Percentiles rank a stretch among this genome's conserved stretches.
Conservation (phyloP, 306 rosid genomes). For the Hippophae gyantsensis region DNA sequence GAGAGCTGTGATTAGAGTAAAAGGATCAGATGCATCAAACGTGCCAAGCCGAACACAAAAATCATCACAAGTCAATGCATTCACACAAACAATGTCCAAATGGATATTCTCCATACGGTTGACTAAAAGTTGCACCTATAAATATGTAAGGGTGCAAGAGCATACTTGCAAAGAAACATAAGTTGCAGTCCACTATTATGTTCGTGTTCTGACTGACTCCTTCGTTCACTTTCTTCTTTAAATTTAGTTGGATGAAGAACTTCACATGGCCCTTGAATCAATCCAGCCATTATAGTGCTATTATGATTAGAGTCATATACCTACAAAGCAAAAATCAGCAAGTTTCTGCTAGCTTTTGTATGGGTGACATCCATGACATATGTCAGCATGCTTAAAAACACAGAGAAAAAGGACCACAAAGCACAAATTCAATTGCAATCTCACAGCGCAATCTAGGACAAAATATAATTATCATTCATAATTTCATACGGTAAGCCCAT, state of each 20-base stretch:
- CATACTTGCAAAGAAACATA: constrained; percentile 86
- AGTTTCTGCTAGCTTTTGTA: constrained; percentile 12
- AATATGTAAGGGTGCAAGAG: constrained; percentile 10
- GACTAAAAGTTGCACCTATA: too few species aligned
- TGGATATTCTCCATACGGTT: too few species aligned
- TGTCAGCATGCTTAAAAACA: background rate
- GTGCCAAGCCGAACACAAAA: too few species aligned
- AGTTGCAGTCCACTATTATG: constrained; percentile 39
- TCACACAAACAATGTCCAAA: too few species aligned
- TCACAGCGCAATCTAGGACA: too few species aligned
- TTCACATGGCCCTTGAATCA: constrained; percentile 69
- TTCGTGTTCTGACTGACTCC: constrained; percentile 33
- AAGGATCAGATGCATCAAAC: too few species aligned
- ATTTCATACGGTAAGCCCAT: too few species aligned
- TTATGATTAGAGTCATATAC: constrained; percentile 72
- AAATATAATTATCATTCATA: too few species aligned
- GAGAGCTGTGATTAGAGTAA: too few species aligned
- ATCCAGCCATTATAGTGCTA: constrained; percentile 52
- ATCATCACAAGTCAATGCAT: too few species aligned
- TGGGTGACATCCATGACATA: background rate
- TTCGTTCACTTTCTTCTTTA: constrained; percentile 57
- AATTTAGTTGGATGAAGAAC: constrained; percentile 70
- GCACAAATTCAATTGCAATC: background rate
- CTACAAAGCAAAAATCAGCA: constrained; percentile 25
- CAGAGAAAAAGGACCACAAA: background rate